Conservation (phyloP, 176 grass and related monocot genomes). For the Eragrostis nindensis region DNA sequence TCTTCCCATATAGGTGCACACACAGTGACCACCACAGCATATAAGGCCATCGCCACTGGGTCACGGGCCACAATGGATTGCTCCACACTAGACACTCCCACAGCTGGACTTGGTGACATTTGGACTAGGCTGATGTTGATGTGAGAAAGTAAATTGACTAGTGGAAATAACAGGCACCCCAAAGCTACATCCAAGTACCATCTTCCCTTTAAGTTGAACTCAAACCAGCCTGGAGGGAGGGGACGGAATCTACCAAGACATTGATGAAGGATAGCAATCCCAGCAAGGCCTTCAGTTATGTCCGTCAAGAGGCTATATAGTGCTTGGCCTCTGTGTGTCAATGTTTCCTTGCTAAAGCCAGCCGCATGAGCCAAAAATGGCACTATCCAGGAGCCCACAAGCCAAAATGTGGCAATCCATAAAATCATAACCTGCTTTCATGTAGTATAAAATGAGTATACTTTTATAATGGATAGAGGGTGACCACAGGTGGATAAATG, state of each 20-base stretch:
- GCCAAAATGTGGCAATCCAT: slow-evolving; percentile 96
- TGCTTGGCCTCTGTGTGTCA: slow-evolving; percentile 91
- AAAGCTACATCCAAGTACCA: slow-evolving; percentile 81
- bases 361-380: slow-evolving; percentile 88
- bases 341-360: slow-evolving; percentile 90
- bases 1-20: slow-evolving; percentile 98
- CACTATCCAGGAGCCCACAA: slow-evolving; percentile 98
- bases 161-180: slow-evolving; percentile 76
- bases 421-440: slow-evolving; percentile 87
- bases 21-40: slow-evolving; percentile 80
- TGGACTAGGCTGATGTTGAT: slow-evolving; percentile 80
- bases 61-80: slow-evolving; percentile 91
- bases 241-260: slow-evolving; percentile 89
- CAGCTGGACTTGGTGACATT: slow-evolving; percentile 54
- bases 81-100: slow-evolving; percentile 79
- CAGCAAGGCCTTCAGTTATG: slow-evolving; percentile 81
- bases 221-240: slow-evolving; percentile 89
- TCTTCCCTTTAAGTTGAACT: slow-evolving; percentile 73
- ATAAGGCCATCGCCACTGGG: slow-evolving; percentile 82
- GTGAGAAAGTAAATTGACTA: slow-evolving; percentile 91
- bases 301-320: slow-evolving; percentile 94
- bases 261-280: slow-evolving; percentile 88
- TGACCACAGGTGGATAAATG: slow-evolving; percentile 17
- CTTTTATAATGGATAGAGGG: background rate
- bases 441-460: slow-evolving; percentile 20